Evolutionary conservation across 2,329 filamentous ascomycete genomes (phyloP), one percentile per base, ranked within the genome.

Genomic region (Biscogniauxia mediterranea): DNA sequence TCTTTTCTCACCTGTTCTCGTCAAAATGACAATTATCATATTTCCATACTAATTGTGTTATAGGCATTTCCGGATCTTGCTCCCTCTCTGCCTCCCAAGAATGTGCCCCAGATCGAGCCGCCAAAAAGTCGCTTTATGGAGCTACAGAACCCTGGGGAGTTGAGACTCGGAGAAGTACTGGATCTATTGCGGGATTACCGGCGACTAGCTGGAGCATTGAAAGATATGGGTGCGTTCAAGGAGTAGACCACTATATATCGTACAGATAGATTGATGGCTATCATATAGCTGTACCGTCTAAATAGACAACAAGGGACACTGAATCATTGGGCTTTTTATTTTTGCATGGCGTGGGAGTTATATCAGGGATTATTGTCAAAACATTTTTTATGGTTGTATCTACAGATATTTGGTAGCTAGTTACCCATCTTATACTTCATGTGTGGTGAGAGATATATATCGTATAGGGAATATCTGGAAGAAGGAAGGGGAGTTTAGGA

Each of bases 101-200:
- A 83, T 57, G 69, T 71, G 1, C 79, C 80, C 15, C 86, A 84
- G 71, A 79, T 89, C 38, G 79, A 84, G 6, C 89, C 89, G 25
- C 90, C 90, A 0, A 87, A 89, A 65, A 85, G 87, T 73, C 85
- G 87, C 56, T 93, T 93, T 73, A 83, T 93, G 78, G 88, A 92
- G 68, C 74, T 89, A 59, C 82, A 89, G 69, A 88, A 88, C 71
- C 87, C 88, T 0, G 83, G 83, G 0, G 90, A 94, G 54, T 79
- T 94, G 26, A 87, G 82, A 59, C 78, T 94, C 25, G 85, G 86
- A n/a, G 91, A 94, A 69, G 87, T 94, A 19, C 76, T 89, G 23
- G 85, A 90, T 59, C 77, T 94, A 55, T 76, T 94, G 21, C 82
- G 85, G 59, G 91, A 94, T 73, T 94, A 94, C 70, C 85, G 90